Conservation (phyloP, 139 green algal species). For the Astrephomene gubernaculifera region DNA sequence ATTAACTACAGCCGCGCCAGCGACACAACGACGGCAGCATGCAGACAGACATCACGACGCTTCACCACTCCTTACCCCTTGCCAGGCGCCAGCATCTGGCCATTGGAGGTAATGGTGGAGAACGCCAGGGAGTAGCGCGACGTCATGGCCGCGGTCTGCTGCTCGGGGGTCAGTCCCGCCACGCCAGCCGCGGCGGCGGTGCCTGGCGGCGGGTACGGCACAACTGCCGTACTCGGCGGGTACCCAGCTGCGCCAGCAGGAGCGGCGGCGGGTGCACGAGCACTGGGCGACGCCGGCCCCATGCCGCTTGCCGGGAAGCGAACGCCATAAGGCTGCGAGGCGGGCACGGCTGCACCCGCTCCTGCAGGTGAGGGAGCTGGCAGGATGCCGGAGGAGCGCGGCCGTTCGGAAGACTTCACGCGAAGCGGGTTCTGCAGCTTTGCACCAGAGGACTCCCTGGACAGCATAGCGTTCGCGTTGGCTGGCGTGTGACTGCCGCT, state of each 20-base stretch:
- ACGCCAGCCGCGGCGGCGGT: not conserved
- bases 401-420: not conserved
- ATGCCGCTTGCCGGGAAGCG: too few species aligned
- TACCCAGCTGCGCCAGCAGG: not conserved
- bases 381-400: not conserved
- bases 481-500: not conserved
- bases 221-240: not conserved
- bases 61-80: constrained; percentile 22
- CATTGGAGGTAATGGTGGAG: constrained; percentile 29
- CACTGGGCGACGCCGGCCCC: not conserved
- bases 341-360: not conserved
- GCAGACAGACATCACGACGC: not conserved
- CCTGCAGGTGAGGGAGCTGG: too few species aligned
- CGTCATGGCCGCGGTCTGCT: constrained; percentile 40
- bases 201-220: too few species aligned
- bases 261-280: not conserved
- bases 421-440: too few species aligned
- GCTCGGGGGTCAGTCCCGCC: constrained; percentile 6
- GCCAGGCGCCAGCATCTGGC: constrained; percentile 7
- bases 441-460: too few species aligned
- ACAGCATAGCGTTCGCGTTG: not conserved
- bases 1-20: too few species aligned
- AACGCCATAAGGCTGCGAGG: too few species aligned
- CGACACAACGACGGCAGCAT: not conserved
- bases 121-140: constrained; percentile 37